Percentiles rank a stretch among this genome's conserved stretches.
phyloP scores from a whole-genome alignment of 352 stramenopile genomes.

The Globisporangium echinulatum region DNA sequence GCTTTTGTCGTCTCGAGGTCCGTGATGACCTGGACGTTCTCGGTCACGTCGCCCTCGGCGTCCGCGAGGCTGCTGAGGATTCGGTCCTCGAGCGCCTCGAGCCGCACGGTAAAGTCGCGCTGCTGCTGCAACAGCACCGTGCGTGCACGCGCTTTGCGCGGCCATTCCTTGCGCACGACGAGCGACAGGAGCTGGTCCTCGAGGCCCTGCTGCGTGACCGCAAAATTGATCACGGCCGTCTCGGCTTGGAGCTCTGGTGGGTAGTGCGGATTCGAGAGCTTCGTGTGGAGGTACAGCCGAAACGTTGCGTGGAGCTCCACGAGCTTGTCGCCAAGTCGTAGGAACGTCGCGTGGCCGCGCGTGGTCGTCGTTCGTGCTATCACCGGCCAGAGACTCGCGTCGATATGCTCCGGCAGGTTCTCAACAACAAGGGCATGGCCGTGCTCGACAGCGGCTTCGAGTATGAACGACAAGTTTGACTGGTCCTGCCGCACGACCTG shows the following conservation, averaged over 20 bases:
- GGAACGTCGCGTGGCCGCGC: conserved; percentile 60
- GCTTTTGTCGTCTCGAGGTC: conserved; percentile 92
- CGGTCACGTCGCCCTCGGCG: conserved; percentile 86
- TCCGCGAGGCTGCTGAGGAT: conserved; percentile 83
- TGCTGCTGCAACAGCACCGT: conserved; percentile 83
- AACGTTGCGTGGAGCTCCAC: conserved; percentile 82
- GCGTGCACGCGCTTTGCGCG: conserved; percentile 75
- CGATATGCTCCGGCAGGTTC: conserved; percentile 85
- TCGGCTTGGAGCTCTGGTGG: conserved; percentile 89
- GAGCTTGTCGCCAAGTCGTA: conserved; percentile 86
- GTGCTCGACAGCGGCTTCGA: conserved; percentile 79
- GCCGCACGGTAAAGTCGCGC: conserved; percentile 86
- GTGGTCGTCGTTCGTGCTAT: conserved; percentile 70
- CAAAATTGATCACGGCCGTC: conserved; percentile 90
- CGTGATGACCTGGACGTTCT: conserved; percentile 95
- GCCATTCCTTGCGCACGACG: conserved; percentile 88
- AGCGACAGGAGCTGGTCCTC: conserved; percentile 88
- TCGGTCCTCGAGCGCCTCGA: conserved; percentile 86
- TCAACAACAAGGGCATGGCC: conserved; percentile 82
- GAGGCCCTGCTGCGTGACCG: conserved; percentile 83
- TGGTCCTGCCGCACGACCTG: conserved; percentile 83
- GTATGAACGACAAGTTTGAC: conserved; percentile 54
- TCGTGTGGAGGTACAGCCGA: conserved; percentile 88
- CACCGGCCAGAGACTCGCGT: conserved; percentile 81
- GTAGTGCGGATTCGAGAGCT: conserved; percentile 91